Evolutionary conservation across 108 stramenopile genomes (phyloP).

Genomic region (Fistulifera solaris): DNA sequence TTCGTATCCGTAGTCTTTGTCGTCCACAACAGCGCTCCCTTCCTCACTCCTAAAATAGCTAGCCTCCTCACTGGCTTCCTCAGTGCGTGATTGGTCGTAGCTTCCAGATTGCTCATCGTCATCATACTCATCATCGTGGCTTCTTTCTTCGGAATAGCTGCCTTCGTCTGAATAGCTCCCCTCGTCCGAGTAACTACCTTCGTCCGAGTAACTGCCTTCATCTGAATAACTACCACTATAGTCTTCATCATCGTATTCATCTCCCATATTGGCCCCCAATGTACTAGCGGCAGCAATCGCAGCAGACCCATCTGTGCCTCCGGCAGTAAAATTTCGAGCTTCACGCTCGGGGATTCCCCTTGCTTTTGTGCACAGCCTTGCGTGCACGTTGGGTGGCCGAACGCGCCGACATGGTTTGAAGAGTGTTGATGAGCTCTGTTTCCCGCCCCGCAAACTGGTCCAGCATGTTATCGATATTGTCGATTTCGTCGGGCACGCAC

Average conservation of each 20-base stretch:
- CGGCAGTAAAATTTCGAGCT: slow-evolving; percentile 1
- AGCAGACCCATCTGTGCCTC: slow-evolving; percentile 25
- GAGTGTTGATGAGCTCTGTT: slow-evolving; percentile 63
- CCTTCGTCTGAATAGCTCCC: neutral
- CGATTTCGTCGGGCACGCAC: slow-evolving; percentile 68
- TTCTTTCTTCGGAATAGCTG: neutral
- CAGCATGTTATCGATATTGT: slow-evolving; percentile 76
- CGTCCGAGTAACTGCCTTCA: neutral
- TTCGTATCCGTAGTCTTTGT: neutral
- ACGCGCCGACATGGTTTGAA: slow-evolving; percentile 76
- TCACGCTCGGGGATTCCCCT: slow-evolving; percentile 18
- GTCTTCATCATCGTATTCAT: slow-evolving; percentile 17
- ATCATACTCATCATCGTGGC: neutral
- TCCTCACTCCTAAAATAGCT: neutral
- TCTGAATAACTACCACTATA: neutral
- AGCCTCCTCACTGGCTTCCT: neutral
- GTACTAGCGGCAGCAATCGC: slow-evolving; percentile 55
- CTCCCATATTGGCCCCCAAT: slow-evolving; percentile 19
- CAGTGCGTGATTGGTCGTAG: neutral
- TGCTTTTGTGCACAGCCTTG: slow-evolving; percentile 68
- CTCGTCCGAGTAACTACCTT: neutral
- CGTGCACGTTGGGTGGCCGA: slow-evolving; percentile 60
- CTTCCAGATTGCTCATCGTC: neutral
- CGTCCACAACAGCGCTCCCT: neutral
- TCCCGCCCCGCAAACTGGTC: slow-evolving; percentile 73